Base-by-base conservation (phyloP, 495 filamentous ascomycete genomes). In the Penicillium atrosanguineum region DNA sequence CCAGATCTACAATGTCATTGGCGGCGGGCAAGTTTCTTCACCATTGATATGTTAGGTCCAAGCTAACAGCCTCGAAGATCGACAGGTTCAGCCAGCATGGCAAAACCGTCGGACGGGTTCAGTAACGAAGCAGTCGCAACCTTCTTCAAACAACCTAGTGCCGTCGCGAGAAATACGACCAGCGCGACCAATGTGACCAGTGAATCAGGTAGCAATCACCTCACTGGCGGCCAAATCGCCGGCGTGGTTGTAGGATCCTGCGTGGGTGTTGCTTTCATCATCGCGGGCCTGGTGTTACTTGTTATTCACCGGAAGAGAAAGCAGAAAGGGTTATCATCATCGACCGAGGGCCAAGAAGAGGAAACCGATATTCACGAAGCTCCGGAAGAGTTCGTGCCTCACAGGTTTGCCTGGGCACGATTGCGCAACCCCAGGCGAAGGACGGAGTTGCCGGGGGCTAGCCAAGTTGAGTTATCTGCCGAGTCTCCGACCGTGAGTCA, bases 241-340 rank as follows among this genome's bases (percentile, higher is more conserved):
- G 85, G 85, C 6, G 77, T 69, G 2, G 55, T 78, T 23, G 82
- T 87, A 46, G 85, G 85, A 3, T 74, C 73, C 6, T 46, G 75
- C n/a, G 53, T 39, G 1, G 57, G 40, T 20, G 51, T 44, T 11
- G 26, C 23, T 20, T 8, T 56, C 11, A 7, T 56, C n/a, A 26
- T 43, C 3, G 53, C 19, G 7, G 2, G 15, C 11, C n/a, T 44
- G n/a, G 20, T n/a, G 11, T 14, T 46, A 15, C 7, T 40, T 7
- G 14, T 26, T 14, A 46, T 46, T 19, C 14, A 12, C 15, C 40
- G 40, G 14, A 45, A 12, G 42, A 19, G 43, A 28, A 53, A 31
- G 34, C 29, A 46, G 20, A 29, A 18, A 39, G 38, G 20, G 2
- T 2, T n/a, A 5, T 8, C 38, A n/a, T 16, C 38, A 20, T 16